phyloP scores from a whole-genome alignment of 73 alveolate species.

The Uronychia binucleata region DNA sequence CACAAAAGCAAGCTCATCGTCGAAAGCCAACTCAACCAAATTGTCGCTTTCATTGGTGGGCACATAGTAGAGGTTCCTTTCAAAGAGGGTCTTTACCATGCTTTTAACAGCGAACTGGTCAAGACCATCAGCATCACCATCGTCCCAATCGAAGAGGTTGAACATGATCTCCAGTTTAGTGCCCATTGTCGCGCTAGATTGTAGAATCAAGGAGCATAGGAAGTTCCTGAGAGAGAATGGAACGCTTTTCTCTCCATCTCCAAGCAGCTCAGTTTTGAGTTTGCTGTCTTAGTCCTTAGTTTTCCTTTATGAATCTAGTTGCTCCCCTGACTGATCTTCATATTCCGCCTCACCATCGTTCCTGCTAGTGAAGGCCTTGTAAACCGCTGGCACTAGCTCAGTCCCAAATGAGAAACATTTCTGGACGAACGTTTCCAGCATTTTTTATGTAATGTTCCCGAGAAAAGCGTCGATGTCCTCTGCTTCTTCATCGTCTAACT shows the following conservation, averaged over 20 bases:
- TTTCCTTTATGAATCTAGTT: too few relatives aligned
- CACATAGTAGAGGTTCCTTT: slow-evolving; percentile 50
- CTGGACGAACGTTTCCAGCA: background rate
- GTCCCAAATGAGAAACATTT: background rate
- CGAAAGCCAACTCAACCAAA: slow-evolving; percentile 43
- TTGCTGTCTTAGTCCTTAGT: too few relatives aligned
- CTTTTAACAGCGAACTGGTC: slow-evolving; percentile 19
- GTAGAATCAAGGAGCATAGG: slow-evolving; percentile 37
- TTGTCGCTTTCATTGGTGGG: slow-evolving; percentile 51
- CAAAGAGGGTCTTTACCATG: slow-evolving; percentile 34
- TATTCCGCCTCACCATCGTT: background rate
- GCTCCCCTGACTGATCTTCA: too few relatives aligned
- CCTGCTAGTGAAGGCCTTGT: background rate
- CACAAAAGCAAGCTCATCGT: slow-evolving; percentile 28
- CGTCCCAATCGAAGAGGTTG: slow-evolving; percentile 66
- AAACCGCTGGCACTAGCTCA: background rate
- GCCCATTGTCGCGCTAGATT: slow-evolving; percentile 33
- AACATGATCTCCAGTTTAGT: slow-evolving; percentile 53
- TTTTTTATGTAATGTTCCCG: background rate
- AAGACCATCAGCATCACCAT: slow-evolving; percentile 63
- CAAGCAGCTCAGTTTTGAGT: too few relatives aligned
- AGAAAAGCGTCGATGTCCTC: background rate
- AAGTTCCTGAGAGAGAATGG: slow-evolving; percentile 50
- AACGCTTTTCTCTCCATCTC: background rate
- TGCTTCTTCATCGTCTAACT: background rate